A percentile compares a stretch with the other conserved stretches of the same genome.
phyloP scores from a whole-genome alignment of 805 yeast species.

The Brettanomyces bruxellensis region DNA sequence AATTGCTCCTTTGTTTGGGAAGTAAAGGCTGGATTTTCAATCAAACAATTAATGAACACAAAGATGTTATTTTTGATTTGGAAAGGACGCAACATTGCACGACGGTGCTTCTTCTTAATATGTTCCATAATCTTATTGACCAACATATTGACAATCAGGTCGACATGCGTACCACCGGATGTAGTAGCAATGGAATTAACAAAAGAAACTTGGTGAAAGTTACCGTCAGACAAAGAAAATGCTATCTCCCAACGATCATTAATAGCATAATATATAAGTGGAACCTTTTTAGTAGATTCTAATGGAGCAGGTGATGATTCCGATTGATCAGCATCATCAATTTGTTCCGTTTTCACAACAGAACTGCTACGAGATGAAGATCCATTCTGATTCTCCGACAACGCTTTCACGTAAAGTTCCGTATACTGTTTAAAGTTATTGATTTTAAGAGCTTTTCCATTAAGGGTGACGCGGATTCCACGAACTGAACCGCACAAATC shows the following conservation, averaged over 20 bases:
- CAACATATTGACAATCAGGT: slow-evolving; percentile 75
- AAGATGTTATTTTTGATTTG: slow-evolving; percentile 90
- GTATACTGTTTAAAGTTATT: slow-evolving; percentile 79
- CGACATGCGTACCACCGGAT: slow-evolving; percentile 93
- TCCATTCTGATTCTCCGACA: slow-evolving; percentile 41
- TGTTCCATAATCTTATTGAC: slow-evolving; percentile 66
- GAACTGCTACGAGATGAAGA: neutral
- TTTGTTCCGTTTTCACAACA: slow-evolving; percentile 2
- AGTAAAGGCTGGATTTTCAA: slow-evolving; percentile 95
- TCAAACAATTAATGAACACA: slow-evolving; percentile 79
- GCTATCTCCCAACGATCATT: slow-evolving; percentile 95
- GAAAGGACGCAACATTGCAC: slow-evolving; percentile 70
- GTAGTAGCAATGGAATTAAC: slow-evolving; percentile 98
- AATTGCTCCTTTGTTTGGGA: slow-evolving; percentile 96
- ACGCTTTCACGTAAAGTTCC: slow-evolving; percentile 78
- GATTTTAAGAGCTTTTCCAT: slow-evolving; percentile 63
- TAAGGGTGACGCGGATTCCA: slow-evolving; percentile 69
- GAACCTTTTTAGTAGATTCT: slow-evolving; percentile 33
- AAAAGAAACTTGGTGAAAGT: slow-evolving; percentile 89
- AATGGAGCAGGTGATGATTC: slow-evolving; percentile 8
- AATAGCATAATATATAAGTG: slow-evolving; percentile 69
- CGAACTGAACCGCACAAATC: slow-evolving; percentile 92
- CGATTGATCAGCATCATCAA: slow-evolving; percentile 7
- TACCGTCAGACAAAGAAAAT: slow-evolving; percentile 84
- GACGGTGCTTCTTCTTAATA: slow-evolving; percentile 56